Evolutionary conservation across 768 basidiomycete species (phyloP).

Genomic region (Termitomyces sp.): DNA sequence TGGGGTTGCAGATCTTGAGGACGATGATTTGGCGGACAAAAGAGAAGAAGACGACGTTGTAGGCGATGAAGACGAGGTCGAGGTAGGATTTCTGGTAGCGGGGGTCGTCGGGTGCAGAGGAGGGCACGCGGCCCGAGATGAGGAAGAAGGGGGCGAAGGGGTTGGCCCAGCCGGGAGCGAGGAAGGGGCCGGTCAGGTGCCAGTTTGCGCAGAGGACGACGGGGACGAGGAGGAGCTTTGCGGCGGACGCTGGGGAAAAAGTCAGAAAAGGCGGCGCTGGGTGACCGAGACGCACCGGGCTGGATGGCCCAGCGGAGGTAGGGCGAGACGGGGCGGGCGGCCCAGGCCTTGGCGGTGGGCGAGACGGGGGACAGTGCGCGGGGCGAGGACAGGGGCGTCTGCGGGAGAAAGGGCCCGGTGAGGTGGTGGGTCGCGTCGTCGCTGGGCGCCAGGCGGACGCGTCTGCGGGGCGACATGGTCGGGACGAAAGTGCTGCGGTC

Average conservation of each 20-base stretch:
- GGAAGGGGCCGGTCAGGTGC: constrained; percentile 42
- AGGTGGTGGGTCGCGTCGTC: constrained; percentile 43
- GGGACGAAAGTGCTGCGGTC: too few relatives aligned
- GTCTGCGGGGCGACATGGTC: neutral
- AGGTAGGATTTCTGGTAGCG: constrained; percentile 68
- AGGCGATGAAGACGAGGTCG: constrained; percentile 77
- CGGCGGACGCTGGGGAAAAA: constrained; percentile 42
- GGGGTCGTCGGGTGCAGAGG: constrained; percentile 45
- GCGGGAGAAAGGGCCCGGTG: constrained; percentile 54
- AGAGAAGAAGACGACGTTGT: constrained; percentile 85
- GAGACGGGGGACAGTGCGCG: constrained; percentile 28
- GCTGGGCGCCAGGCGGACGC: too few relatives aligned
- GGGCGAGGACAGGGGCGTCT: constrained; percentile 35
- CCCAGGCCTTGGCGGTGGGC: constrained; percentile 10
- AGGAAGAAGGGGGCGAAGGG: constrained; percentile 72
- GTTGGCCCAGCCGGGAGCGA: constrained; percentile 50
- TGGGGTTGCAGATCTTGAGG: constrained; percentile 54
- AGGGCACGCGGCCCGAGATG: constrained; percentile 58
- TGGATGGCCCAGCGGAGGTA: constrained; percentile 71
- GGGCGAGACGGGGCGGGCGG: constrained; percentile 20
- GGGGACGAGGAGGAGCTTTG: constrained; percentile 61
- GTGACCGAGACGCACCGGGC: constrained; percentile 45
- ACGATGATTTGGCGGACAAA: constrained; percentile 77
- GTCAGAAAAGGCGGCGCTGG: neutral
- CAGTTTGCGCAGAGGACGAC: constrained; percentile 61